Conservation (phyloP, 768 basidiomycete species). For the Mycena indigotica region DNA sequence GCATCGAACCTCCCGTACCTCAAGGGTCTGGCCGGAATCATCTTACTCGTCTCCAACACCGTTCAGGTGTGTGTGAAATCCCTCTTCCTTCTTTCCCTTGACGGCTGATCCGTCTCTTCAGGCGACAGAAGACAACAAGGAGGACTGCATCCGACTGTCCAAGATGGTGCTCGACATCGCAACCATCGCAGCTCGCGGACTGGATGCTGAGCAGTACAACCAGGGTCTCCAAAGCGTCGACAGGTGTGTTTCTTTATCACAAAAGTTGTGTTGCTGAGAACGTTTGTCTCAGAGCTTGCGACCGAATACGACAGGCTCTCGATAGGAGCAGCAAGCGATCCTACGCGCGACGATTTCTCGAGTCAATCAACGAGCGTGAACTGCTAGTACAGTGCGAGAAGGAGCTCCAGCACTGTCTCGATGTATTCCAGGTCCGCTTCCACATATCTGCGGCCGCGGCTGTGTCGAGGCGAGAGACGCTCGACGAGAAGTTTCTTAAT, state of each 20-base stretch:
- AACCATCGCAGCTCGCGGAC: slow-evolving; percentile 3
- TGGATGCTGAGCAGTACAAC: background rate
- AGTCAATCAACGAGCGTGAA: slow-evolving; percentile 5
- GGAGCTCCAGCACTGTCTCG: slow-evolving; percentile 22
- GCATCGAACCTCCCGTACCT: slow-evolving; percentile 22
- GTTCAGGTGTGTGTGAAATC: too few species aligned
- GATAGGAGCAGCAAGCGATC: slow-evolving; percentile 8
- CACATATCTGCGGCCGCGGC: slow-evolving; percentile 13
- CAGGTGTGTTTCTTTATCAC: slow-evolving; percentile 1
- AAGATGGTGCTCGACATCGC: slow-evolving; percentile 20
- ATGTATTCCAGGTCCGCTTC: slow-evolving; percentile 20
- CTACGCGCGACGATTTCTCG: slow-evolving; percentile 11
- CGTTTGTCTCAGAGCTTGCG: slow-evolving; percentile 2
- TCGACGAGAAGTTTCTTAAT: slow-evolving; percentile 11
- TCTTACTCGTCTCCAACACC: slow-evolving; percentile 17
- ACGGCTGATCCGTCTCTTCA: too few species aligned
- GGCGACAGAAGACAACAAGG: slow-evolving; percentile 21
- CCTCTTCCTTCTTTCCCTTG: too few species aligned
- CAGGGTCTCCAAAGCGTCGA: slow-evolving; percentile 9
- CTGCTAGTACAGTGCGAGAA: slow-evolving; percentile 19
- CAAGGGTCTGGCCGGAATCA: slow-evolving; percentile 24
- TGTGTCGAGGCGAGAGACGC: slow-evolving; percentile 12
- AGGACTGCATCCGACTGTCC: slow-evolving; percentile 10
- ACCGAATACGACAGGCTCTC: slow-evolving; percentile 18
- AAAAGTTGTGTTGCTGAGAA: background rate